Evolutionary conservation across 495 filamentous ascomycete species (phyloP), one percentile per base, ranked within the genome.

Genomic region (Oidiodendron maius): DNA sequence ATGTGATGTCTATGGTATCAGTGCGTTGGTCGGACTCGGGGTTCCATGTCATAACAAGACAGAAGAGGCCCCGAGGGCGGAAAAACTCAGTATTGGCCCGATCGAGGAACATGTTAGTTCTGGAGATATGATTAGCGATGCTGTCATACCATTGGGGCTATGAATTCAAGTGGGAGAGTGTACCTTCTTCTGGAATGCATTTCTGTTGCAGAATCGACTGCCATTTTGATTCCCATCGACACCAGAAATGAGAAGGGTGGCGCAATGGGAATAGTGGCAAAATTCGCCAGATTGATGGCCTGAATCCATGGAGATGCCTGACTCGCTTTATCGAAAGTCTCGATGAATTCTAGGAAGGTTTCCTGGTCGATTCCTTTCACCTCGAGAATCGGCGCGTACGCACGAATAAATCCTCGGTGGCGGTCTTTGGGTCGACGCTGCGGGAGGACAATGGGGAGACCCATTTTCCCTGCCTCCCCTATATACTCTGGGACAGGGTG

Each of bases 41-140:
- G 20, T 76, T 71, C 61, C 72, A 81, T 5, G 74, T 75, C 71
- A 83, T 75, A 24, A 83, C 59, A 13, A 82, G 58, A 44, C 71
- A 75, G 58, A 71, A 80, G 1, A 82, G 65, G 6, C 80, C 80
- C 13, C 70, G 71, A 0, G 79, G 79, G 16, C 61, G 65, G 62
- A 80, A 82, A 26, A 80, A 66, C 26, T 74, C 64, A 4, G 70
- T 60, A 59, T 82, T 82, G 52, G 78, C 70, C 50, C 67, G 64
- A 30, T 72, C 65, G 11, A 83, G 67, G 62, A 72, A 81, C 0
- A 47, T 64, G 46, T 79, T 82, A 8, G 72, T 68, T 18, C 16
- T 54, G 56, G 41, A 21, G 26, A 12, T 12, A n/a, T n/a, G n/a
- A n/a, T n/a, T n/a, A n/a, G n/a, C n/a, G n/a, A n/a, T n/a, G n/a